Conservation (phyloP, 2,329 filamentous ascomycete species). For the Beauveria caledonica region DNA sequence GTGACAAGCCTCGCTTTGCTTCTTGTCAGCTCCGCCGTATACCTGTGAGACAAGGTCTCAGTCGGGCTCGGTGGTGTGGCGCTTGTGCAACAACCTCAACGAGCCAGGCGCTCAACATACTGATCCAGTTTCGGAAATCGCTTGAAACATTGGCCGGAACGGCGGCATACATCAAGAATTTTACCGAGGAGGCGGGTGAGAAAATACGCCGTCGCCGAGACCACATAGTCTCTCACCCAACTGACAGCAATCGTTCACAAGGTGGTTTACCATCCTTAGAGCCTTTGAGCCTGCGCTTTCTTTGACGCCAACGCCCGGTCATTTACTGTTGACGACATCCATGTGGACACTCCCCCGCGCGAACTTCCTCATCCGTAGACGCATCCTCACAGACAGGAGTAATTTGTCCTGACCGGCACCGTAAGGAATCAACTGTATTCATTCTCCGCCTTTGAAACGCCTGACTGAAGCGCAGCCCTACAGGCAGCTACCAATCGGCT, state of each 20-base stretch:
- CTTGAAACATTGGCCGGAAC: constrained; percentile 31
- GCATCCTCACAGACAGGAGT: constrained; percentile 42
- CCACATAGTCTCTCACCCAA: not conserved
- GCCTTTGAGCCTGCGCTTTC: constrained; percentile 38
- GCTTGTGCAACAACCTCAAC: constrained; percentile 23
- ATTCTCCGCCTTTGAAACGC: constrained; percentile 20
- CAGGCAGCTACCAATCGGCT: constrained; percentile 34
- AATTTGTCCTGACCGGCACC: constrained; percentile 37
- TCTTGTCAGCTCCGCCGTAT: constrained; percentile 38
- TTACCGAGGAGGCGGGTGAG: constrained; percentile 21
- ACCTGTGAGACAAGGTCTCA: constrained; percentile 19
- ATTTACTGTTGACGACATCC: constrained; percentile 36
- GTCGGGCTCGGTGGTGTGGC: constrained; percentile 26
- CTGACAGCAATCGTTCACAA: not conserved
- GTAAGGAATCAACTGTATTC: constrained; percentile 42
- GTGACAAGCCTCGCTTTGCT: constrained; percentile 38
- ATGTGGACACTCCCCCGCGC: constrained; percentile 31
- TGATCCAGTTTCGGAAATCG: constrained; percentile 29
- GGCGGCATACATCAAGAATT: constrained; percentile 27
- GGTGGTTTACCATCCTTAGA: constrained; percentile 46
- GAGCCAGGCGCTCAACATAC: constrained; percentile 26
- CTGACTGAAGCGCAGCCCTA: constrained; percentile 31
- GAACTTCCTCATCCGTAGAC: constrained; percentile 31
- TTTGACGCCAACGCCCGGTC: constrained; percentile 30
- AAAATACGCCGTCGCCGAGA: constrained; percentile 19